Percentiles rank a stretch among this genome's conserved stretches.
These are phyloP conservation scores for Trypanosoma boissoni DNA, from an alignment of 208 protist genomes.

Conservation along the genomic window DNA sequence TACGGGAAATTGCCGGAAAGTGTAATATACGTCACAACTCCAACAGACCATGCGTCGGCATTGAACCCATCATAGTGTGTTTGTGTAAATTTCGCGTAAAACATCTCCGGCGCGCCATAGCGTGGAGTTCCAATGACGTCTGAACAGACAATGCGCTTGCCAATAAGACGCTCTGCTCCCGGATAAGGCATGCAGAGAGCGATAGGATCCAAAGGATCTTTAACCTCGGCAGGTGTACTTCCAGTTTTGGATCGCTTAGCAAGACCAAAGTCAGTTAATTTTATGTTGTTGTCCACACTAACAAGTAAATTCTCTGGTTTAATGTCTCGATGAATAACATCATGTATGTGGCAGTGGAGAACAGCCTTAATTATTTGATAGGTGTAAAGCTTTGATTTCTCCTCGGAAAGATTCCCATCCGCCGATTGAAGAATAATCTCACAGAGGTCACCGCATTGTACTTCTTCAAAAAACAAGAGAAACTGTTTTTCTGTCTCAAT, in stretches of 20 bases:
- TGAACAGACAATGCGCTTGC: slow-evolving; percentile 81
- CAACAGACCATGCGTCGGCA: slow-evolving; percentile 96
- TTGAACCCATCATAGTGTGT: slow-evolving; percentile 93
- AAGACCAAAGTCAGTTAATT: slow-evolving; percentile 91
- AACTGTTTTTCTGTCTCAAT: slow-evolving; percentile 84
- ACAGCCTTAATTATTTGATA: slow-evolving; percentile 91
- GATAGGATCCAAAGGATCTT: slow-evolving; percentile 63
- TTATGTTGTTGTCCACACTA: slow-evolving; percentile 84
- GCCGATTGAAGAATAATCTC: slow-evolving; percentile 83
- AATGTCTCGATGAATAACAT: slow-evolving; percentile 91
- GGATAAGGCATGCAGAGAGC: slow-evolving; percentile 76
- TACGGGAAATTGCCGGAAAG: slow-evolving; percentile 97
- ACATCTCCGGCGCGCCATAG: slow-evolving; percentile 91
- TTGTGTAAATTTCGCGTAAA: slow-evolving; percentile 91
- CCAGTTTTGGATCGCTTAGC: slow-evolving; percentile 78
- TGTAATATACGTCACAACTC: slow-evolving; percentile 97
- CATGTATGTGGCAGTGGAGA: slow-evolving; percentile 88
- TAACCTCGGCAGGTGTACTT: slow-evolving; percentile 53
- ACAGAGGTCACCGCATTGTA: slow-evolving; percentile 82
- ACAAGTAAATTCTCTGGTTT: slow-evolving; percentile 92
- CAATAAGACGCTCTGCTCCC: slow-evolving; percentile 76
- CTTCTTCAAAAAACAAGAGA: slow-evolving; percentile 87
- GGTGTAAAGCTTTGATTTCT: slow-evolving; percentile 80
- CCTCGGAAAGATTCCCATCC: slow-evolving; percentile 78
- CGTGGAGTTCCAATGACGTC: slow-evolving; percentile 90